Conservation (phyloP, 1,284 basidiomycete species). For the Cronartium ribicola region DNA sequence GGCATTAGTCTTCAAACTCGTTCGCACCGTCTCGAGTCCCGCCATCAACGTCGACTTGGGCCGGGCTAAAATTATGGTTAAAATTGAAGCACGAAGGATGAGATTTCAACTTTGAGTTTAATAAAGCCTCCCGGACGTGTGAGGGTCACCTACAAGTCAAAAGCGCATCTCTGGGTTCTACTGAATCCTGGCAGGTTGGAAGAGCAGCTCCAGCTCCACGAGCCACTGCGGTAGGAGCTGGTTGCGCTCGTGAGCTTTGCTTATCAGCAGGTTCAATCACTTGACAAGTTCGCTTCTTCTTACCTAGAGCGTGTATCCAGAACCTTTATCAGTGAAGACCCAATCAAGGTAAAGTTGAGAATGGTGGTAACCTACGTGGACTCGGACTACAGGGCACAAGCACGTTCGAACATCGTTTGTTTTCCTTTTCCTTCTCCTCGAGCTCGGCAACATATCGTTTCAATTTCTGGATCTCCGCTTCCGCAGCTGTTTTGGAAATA, state of each 20-base stretch:
- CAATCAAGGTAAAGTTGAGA: background rate
- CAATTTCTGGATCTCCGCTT: constrained; percentile 4
- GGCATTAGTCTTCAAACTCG: background rate
- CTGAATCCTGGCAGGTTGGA: background rate
- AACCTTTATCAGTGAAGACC: background rate
- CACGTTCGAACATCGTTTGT: background rate
- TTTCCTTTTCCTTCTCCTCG: background rate
- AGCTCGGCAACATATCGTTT: background rate
- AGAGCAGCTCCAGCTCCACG: background rate
- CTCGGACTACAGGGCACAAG: background rate
- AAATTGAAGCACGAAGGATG: too few species aligned
- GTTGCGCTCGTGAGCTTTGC: background rate
- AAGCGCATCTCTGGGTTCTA: background rate
- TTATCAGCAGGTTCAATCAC: background rate
- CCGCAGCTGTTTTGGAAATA: constrained; percentile 16
- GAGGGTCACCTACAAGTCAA: background rate
- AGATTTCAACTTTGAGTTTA: too few species aligned
- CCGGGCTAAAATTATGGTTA: background rate
- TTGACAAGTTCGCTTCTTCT: background rate
- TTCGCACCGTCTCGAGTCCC: background rate
- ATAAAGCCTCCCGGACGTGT: too few species aligned
- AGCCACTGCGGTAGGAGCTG: background rate
- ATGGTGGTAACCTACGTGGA: background rate
- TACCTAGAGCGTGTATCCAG: background rate
- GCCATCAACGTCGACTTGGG: background rate